A percentile compares a stretch with the other conserved stretches of the same genome.
phyloP scores from a whole-genome alignment of 805 yeast species.

The Wickerhamomyces rabaulensis region DNA sequence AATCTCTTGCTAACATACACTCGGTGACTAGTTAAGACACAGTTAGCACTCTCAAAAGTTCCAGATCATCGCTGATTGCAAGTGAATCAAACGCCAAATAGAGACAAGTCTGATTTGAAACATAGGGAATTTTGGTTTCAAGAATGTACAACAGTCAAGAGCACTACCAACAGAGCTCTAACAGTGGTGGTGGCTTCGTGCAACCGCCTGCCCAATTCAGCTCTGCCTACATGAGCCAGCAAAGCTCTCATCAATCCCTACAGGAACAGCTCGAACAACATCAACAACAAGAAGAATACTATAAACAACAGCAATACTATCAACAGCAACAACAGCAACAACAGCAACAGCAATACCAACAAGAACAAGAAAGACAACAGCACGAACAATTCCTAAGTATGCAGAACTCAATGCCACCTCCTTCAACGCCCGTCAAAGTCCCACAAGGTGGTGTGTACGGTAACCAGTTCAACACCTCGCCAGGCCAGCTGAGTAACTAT shows the following conservation, averaged over 20 bases:
- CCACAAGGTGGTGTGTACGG: slow-evolving; percentile 16
- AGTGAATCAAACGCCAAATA: not conserved
- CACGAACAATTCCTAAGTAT: slow-evolving; percentile 18
- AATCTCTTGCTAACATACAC: not conserved
- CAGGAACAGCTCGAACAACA: slow-evolving; percentile 32
- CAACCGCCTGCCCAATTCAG: slow-evolving; percentile 33
- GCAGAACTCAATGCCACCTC: slow-evolving; percentile 26
- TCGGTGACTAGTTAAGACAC: not conserved
- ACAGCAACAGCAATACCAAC: slow-evolving; percentile 20
- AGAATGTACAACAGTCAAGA: slow-evolving; percentile 3
- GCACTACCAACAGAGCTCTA: slow-evolving; percentile 7
- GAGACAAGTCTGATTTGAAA: not conserved
- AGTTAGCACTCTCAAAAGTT: not conserved
- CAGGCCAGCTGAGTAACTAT: slow-evolving; percentile 19
- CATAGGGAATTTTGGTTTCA: not conserved
- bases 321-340: slow-evolving; percentile 26
- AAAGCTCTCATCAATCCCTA: slow-evolving; percentile 34
- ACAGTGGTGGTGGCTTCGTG: slow-evolving; percentile 19
- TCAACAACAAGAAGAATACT: slow-evolving; percentile 29
- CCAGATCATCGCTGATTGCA: not conserved
- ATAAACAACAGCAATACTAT: slow-evolving; percentile 26
- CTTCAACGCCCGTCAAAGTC: slow-evolving; percentile 17
- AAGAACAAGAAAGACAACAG: slow-evolving; percentile 22
- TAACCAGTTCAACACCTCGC: slow-evolving; percentile 17
- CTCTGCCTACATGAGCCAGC: slow-evolving; percentile 31